Evolutionary conservation across 306 rosid genomes (phyloP).

Genomic region (Styphnolobium japonicum): DNA sequence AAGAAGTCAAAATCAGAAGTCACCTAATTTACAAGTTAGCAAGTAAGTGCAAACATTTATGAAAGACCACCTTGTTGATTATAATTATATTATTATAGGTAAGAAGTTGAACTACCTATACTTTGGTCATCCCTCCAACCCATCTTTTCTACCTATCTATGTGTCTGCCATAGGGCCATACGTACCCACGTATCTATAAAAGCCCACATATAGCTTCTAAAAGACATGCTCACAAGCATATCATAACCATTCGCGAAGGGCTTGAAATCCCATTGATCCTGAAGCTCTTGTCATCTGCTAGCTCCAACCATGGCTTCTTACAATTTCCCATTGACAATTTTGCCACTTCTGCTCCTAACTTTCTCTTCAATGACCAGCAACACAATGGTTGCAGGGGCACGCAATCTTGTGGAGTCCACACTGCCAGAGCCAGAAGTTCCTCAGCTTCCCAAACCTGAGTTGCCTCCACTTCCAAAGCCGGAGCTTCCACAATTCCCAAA

Average conservation of each 20-base stretch:
- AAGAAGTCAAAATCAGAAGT: not conserved
- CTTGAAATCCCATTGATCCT: not conserved
- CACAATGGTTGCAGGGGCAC: conserved; percentile 19
- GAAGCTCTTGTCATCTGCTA: not conserved
- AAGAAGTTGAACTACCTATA: not conserved
- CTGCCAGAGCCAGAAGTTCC: not conserved
- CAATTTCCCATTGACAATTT: not conserved
- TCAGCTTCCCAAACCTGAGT: not conserved
- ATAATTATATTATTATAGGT: not conserved
- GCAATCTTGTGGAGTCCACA: conserved; percentile 24
- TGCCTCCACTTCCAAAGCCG: conserved; percentile 18
- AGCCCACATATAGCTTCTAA: not conserved
- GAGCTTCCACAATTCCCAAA: not conserved
- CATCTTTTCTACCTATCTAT: not conserved
- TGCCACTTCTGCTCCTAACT: conserved; percentile 8
- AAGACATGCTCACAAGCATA: not conserved
- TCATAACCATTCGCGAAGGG: not conserved
- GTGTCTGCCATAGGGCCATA: no score
- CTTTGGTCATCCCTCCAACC: not conserved
- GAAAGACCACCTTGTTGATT: not conserved
- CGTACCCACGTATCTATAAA: conserved; percentile 1
- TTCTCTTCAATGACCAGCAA: conserved; percentile 1
- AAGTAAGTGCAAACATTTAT: not conserved
- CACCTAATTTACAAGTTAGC: not conserved
- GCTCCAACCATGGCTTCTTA: conserved; percentile 12